Conservation (phyloP, 2,329 filamentous ascomycete species). For the Pseudogymnoascus sp. region DNA sequence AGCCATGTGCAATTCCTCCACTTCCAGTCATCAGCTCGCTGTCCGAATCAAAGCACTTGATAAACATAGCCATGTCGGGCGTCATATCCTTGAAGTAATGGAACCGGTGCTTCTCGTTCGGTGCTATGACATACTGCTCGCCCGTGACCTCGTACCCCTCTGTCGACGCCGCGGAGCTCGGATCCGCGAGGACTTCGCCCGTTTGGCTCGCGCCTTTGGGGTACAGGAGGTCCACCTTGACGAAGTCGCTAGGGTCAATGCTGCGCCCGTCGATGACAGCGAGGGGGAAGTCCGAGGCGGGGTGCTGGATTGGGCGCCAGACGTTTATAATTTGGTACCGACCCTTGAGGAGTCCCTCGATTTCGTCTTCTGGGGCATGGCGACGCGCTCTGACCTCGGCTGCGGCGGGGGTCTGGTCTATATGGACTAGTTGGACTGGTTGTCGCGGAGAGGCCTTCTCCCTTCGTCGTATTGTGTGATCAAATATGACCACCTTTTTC, state of each 20-base stretch:
- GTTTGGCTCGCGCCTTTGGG: constrained; percentile 66
- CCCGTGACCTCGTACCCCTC: constrained; percentile 56
- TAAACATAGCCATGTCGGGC: constrained; percentile 64
- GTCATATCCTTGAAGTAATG: constrained; percentile 56
- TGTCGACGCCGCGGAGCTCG: constrained; percentile 38
- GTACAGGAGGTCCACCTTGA: constrained; percentile 69
- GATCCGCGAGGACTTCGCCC: constrained; percentile 56
- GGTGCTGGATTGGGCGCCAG: constrained; percentile 54
- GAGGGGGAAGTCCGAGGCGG: constrained; percentile 47
- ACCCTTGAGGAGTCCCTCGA: constrained; percentile 53
- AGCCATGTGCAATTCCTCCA: constrained; percentile 29
- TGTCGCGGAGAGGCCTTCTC: constrained; percentile 47
- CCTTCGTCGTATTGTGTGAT: constrained; percentile 72
- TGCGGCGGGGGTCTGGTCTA: constrained; percentile 67
- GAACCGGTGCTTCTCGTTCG: constrained; percentile 61
- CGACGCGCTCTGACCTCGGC: constrained; percentile 58
- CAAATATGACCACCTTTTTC: constrained; percentile 64
- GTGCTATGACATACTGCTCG: constrained; percentile 54
- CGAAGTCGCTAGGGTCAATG: constrained; percentile 55
- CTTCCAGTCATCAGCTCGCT: constrained; percentile 37
- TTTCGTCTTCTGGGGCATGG: constrained; percentile 59
- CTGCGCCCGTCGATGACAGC: constrained; percentile 49
- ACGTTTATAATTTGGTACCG: constrained; percentile 80
- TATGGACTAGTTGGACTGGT: constrained; percentile 66
- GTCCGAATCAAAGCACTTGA: constrained; percentile 69